These are phyloP conservation scores for Brassica juncea DNA, from an alignment of 345 rosid species.

Conservation along the genomic window DNA sequence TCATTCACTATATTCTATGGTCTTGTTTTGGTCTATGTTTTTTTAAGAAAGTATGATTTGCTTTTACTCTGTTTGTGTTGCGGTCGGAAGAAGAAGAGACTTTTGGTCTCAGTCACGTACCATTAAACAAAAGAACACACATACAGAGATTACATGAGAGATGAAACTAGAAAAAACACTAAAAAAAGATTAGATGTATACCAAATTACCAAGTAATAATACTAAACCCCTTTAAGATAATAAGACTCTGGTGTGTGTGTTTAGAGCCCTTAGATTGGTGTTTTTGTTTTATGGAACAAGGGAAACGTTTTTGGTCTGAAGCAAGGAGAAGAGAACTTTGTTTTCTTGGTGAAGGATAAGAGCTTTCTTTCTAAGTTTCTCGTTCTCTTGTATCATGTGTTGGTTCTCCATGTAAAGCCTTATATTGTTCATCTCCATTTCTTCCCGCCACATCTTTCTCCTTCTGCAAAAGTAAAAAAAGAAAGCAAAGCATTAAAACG, in stretches of 20 bases:
- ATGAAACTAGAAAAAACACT: not conserved
- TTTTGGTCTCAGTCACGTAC: not conserved
- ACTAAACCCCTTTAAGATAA: slow-evolving; percentile 30
- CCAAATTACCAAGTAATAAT: slow-evolving; percentile 27
- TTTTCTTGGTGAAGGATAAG: slow-evolving; percentile 74
- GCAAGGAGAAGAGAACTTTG: slow-evolving; percentile 51
- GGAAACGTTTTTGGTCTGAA: slow-evolving; percentile 42
- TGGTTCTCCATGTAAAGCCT: slow-evolving; percentile 67
- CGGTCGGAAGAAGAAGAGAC: not conserved
- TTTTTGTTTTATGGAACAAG: slow-evolving; percentile 24
- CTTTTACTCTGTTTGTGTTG: not conserved
- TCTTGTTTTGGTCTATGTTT: slow-evolving; percentile 1
- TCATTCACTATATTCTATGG: not conserved
- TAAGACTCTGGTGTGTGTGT: slow-evolving; percentile 1
- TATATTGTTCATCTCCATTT: slow-evolving; percentile 60
- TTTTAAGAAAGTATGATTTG: not conserved
- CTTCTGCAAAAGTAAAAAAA: slow-evolving; percentile 13
- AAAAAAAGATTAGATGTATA: slow-evolving; percentile 28
- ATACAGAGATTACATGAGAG: slow-evolving; percentile 18
- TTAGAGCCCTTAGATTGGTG: not conserved
- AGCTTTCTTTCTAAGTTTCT: slow-evolving; percentile 65
- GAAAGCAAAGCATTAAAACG: not conserved
- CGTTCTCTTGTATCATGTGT: slow-evolving; percentile 64
- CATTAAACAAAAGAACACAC: slow-evolving; percentile 22
- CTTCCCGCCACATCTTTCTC: slow-evolving; percentile 35